These are phyloP conservation scores for Babesia ovis DNA, from an alignment of 169 alveolate genomes.

Conservation along the genomic window DNA sequence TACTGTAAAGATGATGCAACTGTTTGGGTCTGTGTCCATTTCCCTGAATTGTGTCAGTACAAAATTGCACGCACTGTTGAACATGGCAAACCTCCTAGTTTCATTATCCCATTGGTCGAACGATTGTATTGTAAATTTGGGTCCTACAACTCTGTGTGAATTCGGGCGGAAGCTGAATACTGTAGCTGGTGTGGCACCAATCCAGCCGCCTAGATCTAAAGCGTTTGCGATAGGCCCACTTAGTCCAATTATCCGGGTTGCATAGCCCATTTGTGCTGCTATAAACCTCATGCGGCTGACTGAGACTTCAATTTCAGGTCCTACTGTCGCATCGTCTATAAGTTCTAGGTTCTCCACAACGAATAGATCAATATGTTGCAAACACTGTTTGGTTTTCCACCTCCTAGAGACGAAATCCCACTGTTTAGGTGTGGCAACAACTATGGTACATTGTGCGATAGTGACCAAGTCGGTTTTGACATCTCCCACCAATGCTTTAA, in stretches of 20 bases:
- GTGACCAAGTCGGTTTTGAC: slow-evolving; percentile 81
- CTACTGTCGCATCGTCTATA: slow-evolving; percentile 80
- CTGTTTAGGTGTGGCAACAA: slow-evolving; percentile 89
- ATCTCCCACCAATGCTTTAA: slow-evolving; percentile 84
- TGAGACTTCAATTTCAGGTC: slow-evolving; percentile 90
- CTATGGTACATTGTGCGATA: slow-evolving; percentile 78
- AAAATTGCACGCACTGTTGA: slow-evolving; percentile 63
- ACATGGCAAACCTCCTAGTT: slow-evolving; percentile 55
- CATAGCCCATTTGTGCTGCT: slow-evolving; percentile 80
- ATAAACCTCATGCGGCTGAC: slow-evolving; percentile 93
- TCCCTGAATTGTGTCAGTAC: slow-evolving; percentile 52
- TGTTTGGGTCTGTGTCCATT: slow-evolving; percentile 63
- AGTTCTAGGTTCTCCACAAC: slow-evolving; percentile 94
- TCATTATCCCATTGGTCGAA: slow-evolving; percentile 66
- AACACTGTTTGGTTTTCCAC: slow-evolving; percentile 83
- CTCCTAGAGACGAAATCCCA: slow-evolving; percentile 92
- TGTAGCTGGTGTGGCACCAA: slow-evolving; percentile 74
- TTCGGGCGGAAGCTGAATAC: slow-evolving; percentile 44
- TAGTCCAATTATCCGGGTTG: slow-evolving; percentile 87
- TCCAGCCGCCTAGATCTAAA: slow-evolving; percentile 91
- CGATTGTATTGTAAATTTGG: slow-evolving; percentile 50
- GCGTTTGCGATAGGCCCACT: slow-evolving; percentile 92
- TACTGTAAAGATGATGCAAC: slow-evolving; percentile 90
- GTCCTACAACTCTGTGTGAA: slow-evolving; percentile 28
- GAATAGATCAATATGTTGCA: slow-evolving; percentile 84